A percentile compares a stretch with the other conserved stretches of the same genome.
Evolutionary conservation across 2,329 filamentous ascomycete species (phyloP).

Genomic region (Lojkania enalia): DNA sequence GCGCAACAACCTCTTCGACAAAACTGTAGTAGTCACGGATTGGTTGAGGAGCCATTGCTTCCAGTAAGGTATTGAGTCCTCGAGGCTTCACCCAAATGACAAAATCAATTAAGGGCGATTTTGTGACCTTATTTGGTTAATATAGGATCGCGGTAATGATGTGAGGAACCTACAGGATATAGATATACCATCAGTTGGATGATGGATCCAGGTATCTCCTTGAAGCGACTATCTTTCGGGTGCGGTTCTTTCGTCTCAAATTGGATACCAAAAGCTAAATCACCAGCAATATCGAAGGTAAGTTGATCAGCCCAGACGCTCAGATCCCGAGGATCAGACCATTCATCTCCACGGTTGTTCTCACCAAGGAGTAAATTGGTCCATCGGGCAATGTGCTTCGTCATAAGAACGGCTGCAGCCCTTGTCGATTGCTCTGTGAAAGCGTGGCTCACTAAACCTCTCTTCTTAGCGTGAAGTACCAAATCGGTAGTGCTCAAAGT

Average conservation of each 20-base stretch:
- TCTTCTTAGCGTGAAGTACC: conserved; percentile 41
- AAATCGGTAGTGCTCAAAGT: conserved; percentile 40
- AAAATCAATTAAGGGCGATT: not conserved
- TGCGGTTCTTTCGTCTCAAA: conserved; percentile 25
- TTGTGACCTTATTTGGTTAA: not conserved
- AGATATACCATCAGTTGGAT: not conserved
- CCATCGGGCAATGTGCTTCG: conserved; percentile 28
- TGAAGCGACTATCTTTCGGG: not conserved
- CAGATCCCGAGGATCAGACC: conserved; percentile 11
- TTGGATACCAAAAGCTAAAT: conserved; percentile 41
- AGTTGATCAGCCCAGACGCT: conserved; percentile 19
- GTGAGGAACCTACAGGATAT: not conserved
- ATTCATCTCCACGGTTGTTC: not conserved
- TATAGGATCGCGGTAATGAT: not conserved
- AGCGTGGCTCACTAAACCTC: conserved; percentile 46
- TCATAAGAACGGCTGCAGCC: conserved; percentile 46
- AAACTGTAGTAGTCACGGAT: conserved; percentile 1
- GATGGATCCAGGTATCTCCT: not conserved
- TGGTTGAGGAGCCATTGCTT: conserved; percentile 14
- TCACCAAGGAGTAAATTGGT: conserved; percentile 22
- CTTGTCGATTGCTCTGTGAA: conserved; percentile 47
- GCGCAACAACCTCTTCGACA: not conserved
- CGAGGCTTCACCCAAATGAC: conserved; percentile 14
- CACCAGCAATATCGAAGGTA: conserved; percentile 51
- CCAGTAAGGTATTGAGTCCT: conserved; percentile 21